Evolutionary conservation across 2,329 filamentous ascomycete species (phyloP), one percentile per base, ranked within the genome.

Genomic region (Apiospora saccharicola): DNA sequence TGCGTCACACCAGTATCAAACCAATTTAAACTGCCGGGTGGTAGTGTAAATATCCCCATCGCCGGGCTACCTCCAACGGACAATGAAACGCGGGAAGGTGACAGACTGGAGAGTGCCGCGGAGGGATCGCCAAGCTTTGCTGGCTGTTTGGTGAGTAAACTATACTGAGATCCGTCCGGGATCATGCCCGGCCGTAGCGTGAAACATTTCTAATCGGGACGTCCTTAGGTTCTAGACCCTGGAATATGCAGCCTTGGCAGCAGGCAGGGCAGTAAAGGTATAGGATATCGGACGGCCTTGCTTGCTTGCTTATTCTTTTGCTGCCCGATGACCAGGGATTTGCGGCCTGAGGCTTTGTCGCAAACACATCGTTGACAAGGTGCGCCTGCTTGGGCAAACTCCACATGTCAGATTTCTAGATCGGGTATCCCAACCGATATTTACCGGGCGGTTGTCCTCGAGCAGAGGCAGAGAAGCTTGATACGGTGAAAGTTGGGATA

Each of bases 161-260:
- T 64, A 64, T 64, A 41, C 8, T 64, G 57, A 13, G 57, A 64
- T 24, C 19, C 34, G 57, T 24, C 19, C 34, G 57, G 57, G 57
- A 64, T 64, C 57, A 41, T 64, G 57, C 57, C 57, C 34, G 34
- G 22, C 34, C 41, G 30, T 41, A 64, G 34, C 34, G 34, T 64
- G 57, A 64, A 64, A 64, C 57, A 64, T 41, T 57, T 37, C 57
- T 41, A n/a, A 64, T 64, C 57, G 57, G 34, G 57, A 41, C 57
- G 57, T 64, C 34, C 34, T 34, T 41, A 64, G 34, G 19, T 41
- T 64, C 22, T n/a, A 64, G 57, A 41, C 22, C 30, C 57, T 64
- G 13, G 57, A 4, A 41, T 64, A 41, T 41, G 57, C 34, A 41
- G 57, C 34, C 57, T 64, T 64, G 57, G 57, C 57, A 24, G 57